Base-by-base conservation (phyloP, 2,329 filamentous ascomycete species). In the Orbilia oligospora region DNA sequence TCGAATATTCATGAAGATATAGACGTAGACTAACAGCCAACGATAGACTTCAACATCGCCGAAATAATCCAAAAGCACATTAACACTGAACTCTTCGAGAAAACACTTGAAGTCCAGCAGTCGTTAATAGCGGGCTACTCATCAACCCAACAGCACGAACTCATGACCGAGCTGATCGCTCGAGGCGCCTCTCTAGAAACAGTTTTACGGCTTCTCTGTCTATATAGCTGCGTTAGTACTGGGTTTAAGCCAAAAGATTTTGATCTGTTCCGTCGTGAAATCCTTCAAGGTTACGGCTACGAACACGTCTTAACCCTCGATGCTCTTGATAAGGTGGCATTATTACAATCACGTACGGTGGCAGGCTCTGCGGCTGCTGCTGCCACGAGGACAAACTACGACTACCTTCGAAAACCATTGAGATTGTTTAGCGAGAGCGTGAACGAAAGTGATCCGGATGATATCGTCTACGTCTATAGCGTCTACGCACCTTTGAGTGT, bases 51-150 rank as follows among this genome's bases (percentile, higher is more conserved):
- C 58, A 79, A 79, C 22, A 75, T 99, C 53, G 94, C 94, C 0
- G 96, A 98, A 85, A 95, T 97, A 81, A 96, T 99, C 68, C 94
- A 97, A 87, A 96, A 97, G 83, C 90, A 94, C 82, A 99, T 96
- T 0, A 90, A 93, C 64, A 92, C 93, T 18, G 95, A 98, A 82
- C 89, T 92, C 72, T 99, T 99, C 86, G 93, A 91, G 80, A 92
- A 93, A 78, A 87, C 94, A 46, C 87, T 99, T 0, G 96, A 98
- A 85, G 92, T 98, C 3, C 96, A 99, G 83, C 96, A 99, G 83
- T 81, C 82, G 18, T 89, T 98, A 53, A 94, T 94, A 24, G 94
- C 94, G 0, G 95, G 95, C 36, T 90, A 93, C 9, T 96, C 98
- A 83, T 92, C 95, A 5, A 92, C 90, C 12, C 92, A 92, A 24